Base-by-base conservation (phyloP, 805 yeast species). In the Cyberlindnera amylophila region DNA sequence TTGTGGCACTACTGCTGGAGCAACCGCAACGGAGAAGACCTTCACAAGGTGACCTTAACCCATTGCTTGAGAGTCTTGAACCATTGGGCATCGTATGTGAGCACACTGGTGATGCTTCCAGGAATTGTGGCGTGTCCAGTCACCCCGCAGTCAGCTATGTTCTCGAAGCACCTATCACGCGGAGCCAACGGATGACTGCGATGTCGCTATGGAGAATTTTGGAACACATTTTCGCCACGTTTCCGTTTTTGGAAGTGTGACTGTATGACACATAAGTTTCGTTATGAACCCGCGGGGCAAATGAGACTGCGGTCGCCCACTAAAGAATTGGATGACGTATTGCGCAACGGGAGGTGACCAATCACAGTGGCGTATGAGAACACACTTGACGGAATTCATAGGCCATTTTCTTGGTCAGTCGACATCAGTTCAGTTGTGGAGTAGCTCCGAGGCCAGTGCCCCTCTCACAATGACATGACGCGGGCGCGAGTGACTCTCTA, bases 401-500 rank as follows among this genome's bases (percentile, higher is more conserved):
- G n/a, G 24, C 24, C 24, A 21, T 6, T 21, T 21, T 6, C 24
- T n/a, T 21, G 24, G 24, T 21, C 24, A 21, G 24, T 6, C 24
- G 24, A 21, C 6, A 21, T 9, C 9, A 21, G 31, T 6, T n/a
- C 31, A 28, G 6, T 28, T 28, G 31, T 13, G 31, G 31, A 28
- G 31, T 14, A 28, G 7, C 31, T 13, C 31, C n/a, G n/a, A 6
- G 7, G 15, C 8, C 24, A 21, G 24, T 21, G 24, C 24, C 24
- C 24, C 36, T 33, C 18, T 32, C 13, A 27, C 33, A 34, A 30
- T 21, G 39, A 33, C 34, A 34, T 34, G 39, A 36, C 34, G 44
- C 33, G 30, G 13, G 41, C 40, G 40, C 39, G 44, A 28, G 38
- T 41, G 45, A 41, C 45, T 41, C 24, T 21, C 13, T n/a, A n/a